phyloP scores from a whole-genome alignment of 148 eudicot genomes.

The Cornus florida region DNA sequence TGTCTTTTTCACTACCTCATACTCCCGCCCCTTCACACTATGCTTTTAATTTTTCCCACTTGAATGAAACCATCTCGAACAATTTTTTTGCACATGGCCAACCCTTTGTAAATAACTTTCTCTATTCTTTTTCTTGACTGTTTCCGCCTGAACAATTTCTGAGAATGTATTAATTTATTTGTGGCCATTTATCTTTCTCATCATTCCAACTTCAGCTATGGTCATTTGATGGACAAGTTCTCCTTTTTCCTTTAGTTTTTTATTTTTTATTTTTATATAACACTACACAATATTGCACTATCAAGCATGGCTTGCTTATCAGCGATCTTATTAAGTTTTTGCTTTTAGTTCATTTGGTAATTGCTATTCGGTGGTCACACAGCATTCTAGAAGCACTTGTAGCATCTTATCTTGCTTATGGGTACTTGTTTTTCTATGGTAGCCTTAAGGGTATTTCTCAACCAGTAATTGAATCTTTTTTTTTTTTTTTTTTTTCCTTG shows the following conservation, averaged over 20 bases:
- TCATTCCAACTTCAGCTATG: not conserved
- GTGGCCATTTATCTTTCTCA: not conserved
- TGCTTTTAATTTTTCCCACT: not conserved
- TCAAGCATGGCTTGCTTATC: not conserved
- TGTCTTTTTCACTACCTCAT: not conserved
- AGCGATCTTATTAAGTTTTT: not conserved
- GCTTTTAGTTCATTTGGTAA: not conserved
- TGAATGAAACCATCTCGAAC: not conserved
- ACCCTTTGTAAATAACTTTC: not conserved
- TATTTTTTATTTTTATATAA: too few relatives aligned
- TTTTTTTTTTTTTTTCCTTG: too few relatives aligned
- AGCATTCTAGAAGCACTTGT: not conserved
- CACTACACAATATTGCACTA: not conserved
- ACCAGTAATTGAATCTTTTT: not conserved
- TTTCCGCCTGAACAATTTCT: not conserved
- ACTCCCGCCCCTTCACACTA: not conserved
- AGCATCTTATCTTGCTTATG: not conserved
- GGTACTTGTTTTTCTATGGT: not conserved
- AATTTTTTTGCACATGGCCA: not conserved
- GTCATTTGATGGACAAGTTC: too few relatives aligned
- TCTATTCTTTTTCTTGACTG: not conserved
- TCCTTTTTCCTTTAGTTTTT: not conserved
- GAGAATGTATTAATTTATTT: not conserved
- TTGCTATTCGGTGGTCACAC: not conserved
- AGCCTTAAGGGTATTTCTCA: not conserved